Percentiles rank a stretch among this genome's conserved stretches.
These are phyloP conservation scores for Nitzschia sp. DNA, from an alignment of 108 stramenopile genomes.

Conservation along the genomic window DNA sequence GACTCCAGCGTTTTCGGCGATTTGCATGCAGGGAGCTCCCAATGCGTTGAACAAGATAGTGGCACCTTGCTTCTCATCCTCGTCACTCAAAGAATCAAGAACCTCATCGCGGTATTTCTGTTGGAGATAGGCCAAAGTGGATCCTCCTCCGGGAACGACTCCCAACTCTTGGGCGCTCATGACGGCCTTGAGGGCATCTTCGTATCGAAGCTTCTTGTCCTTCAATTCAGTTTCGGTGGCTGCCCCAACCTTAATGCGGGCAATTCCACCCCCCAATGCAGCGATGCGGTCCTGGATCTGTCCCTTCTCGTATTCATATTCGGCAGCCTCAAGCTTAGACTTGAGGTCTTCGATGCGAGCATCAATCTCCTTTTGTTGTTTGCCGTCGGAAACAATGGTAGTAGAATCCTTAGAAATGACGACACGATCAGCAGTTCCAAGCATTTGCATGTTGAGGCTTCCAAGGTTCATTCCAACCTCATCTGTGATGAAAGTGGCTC, in stretches of 20 bases:
- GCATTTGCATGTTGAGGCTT: slow-evolving; percentile 90
- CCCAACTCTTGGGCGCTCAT: slow-evolving; percentile 89
- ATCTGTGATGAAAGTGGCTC: slow-evolving; percentile 93
- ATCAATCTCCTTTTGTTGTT: slow-evolving; percentile 81
- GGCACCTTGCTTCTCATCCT: slow-evolving; percentile 89
- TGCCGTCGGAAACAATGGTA: slow-evolving; percentile 94
- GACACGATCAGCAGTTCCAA: slow-evolving; percentile 90
- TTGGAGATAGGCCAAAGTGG: slow-evolving; percentile 87
- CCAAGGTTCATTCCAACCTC: slow-evolving; percentile 96
- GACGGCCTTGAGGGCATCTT: slow-evolving; percentile 96
- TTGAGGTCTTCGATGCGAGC: slow-evolving; percentile 90
- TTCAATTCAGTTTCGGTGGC: slow-evolving; percentile 98
- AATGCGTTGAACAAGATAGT: slow-evolving; percentile 85
- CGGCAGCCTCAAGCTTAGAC: slow-evolving; percentile 80
- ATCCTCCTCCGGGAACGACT: slow-evolving; percentile 95
- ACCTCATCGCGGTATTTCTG: slow-evolving; percentile 61
- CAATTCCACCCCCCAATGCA: slow-evolving; percentile 95
- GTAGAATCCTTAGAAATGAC: slow-evolving; percentile 91
- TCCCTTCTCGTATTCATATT: slow-evolving; percentile 90
- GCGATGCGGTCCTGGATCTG: slow-evolving; percentile 94
- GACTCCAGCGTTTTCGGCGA: slow-evolving; percentile 93
- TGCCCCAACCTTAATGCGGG: slow-evolving; percentile 96
- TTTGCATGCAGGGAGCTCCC: slow-evolving; percentile 85
- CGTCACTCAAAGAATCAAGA: slow-evolving; percentile 76
- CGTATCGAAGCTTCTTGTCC: slow-evolving; percentile 98